A percentile compares a stretch with the other conserved stretches of the same genome.
Evolutionary conservation across 495 filamentous ascomycete genomes (phyloP).

Genomic region (Penicillium arizonense): DNA sequence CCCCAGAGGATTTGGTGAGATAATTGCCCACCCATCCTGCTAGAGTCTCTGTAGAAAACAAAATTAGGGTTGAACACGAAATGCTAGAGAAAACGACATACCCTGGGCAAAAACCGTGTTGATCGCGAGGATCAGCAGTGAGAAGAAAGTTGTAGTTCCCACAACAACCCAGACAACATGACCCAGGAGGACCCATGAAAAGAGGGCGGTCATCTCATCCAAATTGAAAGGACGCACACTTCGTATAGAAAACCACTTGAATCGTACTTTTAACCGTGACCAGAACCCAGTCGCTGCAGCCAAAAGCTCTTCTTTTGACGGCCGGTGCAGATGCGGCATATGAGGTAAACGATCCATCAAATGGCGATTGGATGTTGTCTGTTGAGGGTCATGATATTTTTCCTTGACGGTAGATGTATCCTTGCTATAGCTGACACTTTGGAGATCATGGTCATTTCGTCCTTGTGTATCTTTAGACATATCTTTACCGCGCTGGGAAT

Average conservation of each 20-base stretch:
- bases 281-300: slow-evolving; percentile 91
- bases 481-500: slow-evolving; percentile 11
- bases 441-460: slow-evolving; percentile 13
- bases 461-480: slow-evolving; percentile 7
- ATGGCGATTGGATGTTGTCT: slow-evolving; percentile 34
- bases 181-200: slow-evolving; percentile 91
- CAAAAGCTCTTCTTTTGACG: slow-evolving; percentile 90
- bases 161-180: slow-evolving; percentile 93
- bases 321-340: slow-evolving; percentile 74
- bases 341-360: slow-evolving; percentile 64
- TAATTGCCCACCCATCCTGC: slow-evolving; percentile 94
- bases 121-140: slow-evolving; percentile 79
- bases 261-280: slow-evolving; percentile 84
- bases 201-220: slow-evolving; percentile 92
- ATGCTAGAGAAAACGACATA: slow-evolving; percentile 31
- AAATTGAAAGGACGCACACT: slow-evolving; percentile 93
- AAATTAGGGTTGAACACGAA: slow-evolving; percentile 13
- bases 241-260: slow-evolving; percentile 97
- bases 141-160: slow-evolving; percentile 97
- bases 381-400: slow-evolving; percentile 11
- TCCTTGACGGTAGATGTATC: not conserved
- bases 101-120: slow-evolving; percentile 97
- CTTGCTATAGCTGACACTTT: slow-evolving; percentile 11
- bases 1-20: slow-evolving; percentile 86
- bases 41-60: slow-evolving; percentile 66